These are phyloP conservation scores for Thuja plicata DNA, from an alignment of 83 land plant genomes.

Conservation along the genomic window DNA sequence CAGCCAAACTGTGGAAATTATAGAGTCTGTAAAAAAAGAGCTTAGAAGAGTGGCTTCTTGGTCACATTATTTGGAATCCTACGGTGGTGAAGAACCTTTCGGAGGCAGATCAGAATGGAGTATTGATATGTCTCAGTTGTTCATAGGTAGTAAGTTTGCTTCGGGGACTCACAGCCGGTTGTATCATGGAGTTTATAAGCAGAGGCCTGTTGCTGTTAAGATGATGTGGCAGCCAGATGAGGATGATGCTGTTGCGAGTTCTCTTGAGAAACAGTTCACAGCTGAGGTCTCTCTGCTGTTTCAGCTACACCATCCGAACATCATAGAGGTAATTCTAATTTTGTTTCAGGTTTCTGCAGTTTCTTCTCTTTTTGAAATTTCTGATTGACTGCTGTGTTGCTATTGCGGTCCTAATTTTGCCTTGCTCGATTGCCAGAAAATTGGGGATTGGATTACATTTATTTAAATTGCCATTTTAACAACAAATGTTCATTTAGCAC, in stretches of 20 bases:
- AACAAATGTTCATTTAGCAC: background rate
- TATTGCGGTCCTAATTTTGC: background rate
- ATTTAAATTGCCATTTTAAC: background rate
- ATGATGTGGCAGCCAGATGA: constrained; percentile 81
- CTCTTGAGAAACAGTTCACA: constrained; percentile 67
- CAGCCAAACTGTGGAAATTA: background rate
- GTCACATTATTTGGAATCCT: constrained; percentile 72
- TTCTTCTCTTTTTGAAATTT: background rate
- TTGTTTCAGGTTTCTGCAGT: background rate
- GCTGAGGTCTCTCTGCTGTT: constrained; percentile 74
- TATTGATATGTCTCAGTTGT: constrained; percentile 74
- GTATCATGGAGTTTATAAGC: constrained; percentile 79
- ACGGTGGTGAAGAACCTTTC: constrained; percentile 55
- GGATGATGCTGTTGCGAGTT: constrained; percentile 48
- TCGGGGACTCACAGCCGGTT: constrained; percentile 79
- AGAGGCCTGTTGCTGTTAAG: constrained; percentile 74
- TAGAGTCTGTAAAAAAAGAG: constrained; percentile 20
- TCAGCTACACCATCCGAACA: constrained; percentile 72
- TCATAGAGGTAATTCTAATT: constrained; percentile 51
- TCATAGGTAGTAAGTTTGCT: constrained; percentile 75
- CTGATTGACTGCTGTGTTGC: background rate
- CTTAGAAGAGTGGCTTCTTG: constrained; percentile 63
- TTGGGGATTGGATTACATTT: background rate
- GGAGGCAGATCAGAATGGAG: constrained; percentile 71
- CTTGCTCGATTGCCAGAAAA: background rate